Base-by-base conservation (phyloP, 2,329 filamentous ascomycete species). In the Hymenotorrendiella dingleyae region DNA sequence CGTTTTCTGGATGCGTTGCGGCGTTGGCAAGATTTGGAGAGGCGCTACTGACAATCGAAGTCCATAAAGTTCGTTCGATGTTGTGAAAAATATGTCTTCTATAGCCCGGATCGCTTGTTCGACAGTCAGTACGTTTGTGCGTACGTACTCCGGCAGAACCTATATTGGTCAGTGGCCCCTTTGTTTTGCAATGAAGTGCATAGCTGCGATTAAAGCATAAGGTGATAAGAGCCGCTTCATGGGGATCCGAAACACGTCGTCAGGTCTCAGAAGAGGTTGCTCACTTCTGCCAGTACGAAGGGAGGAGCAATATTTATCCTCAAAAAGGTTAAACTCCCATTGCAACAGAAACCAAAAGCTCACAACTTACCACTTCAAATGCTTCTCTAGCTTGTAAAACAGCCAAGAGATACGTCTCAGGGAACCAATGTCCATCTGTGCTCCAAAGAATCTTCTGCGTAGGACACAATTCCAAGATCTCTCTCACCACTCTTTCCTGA, bases 361-460 rank as follows among this genome's bases (percentile, higher is more conserved):
- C n/a, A n/a, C n/a, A n/a, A n/a, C 69, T 46, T 56, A 86, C 83
- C 42, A 73, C 76, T 50, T 84, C 74, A 26, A 93, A 65, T 2
- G 76, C 83, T 50, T 86, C 76, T 38, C 84, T 73, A 45, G 88
- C 80, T 60, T 91, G 86, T 30, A 73, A 67, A 28, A 84, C 79
- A 1, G 85, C 84, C 4, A 91, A 68, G 54, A 84, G 75, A 54
- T 82, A 93, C 0, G 83, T 87, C 62, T 91, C 86, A 0, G 86
- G 84, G 47, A 86, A 85, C 62, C 76, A 85, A 58, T 90, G 84
- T 0, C 85, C 86, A 57, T 90, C 85, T 0, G 84, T 89, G 48
- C 84, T 88, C 78, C 84, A 91, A 0, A 91, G 64, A 0, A 93
- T 70, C 64, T 91, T 91, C 39, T 77, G 80, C 42, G 76, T 78